These are phyloP conservation scores for Leccinum disarticulatum DNA, from an alignment of 768 basidiomycete species.

Conservation along the genomic window DNA sequence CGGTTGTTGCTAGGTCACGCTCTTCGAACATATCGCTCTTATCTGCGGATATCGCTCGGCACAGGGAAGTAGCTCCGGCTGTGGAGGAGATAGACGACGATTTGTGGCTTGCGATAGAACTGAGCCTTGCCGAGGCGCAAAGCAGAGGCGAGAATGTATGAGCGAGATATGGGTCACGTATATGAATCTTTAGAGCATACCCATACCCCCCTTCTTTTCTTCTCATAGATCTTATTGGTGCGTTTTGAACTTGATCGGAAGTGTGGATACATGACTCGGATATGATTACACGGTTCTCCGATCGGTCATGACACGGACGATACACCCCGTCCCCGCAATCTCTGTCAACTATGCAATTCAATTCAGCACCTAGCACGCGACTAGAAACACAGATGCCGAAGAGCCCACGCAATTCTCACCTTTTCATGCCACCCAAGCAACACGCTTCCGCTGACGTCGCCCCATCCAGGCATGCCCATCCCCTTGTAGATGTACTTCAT, in stretches of 20 bases:
- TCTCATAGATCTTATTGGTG: neutral
- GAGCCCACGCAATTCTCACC: slow-evolving; percentile 41
- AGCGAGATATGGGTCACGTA: neutral
- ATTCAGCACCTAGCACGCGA: slow-evolving; percentile 9
- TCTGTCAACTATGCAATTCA: slow-evolving; percentile 70
- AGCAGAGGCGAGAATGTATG: slow-evolving; percentile 14
- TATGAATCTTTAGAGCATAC: slow-evolving; percentile 1
- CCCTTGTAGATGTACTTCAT: slow-evolving; percentile 99
- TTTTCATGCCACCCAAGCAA: slow-evolving; percentile 92
- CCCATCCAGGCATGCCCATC: slow-evolving; percentile 67
- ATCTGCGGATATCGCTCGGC: slow-evolving; percentile 13
- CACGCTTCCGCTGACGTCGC: slow-evolving; percentile 65
- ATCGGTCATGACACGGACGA: slow-evolving; percentile 84
- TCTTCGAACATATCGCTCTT: slow-evolving; percentile 17
- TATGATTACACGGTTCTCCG: slow-evolving; percentile 49
- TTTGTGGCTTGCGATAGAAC: slow-evolving; percentile 59
- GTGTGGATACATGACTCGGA: neutral
- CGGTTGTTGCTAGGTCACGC: slow-evolving; percentile 6
- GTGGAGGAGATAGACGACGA: slow-evolving; percentile 59
- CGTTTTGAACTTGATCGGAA: neutral
- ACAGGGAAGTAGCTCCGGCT: neutral
- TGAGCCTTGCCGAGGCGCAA: slow-evolving; percentile 61
- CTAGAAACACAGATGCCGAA: slow-evolving; percentile 11
- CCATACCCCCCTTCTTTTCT: neutral
- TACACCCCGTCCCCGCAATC: slow-evolving; percentile 91